Percentiles rank a stretch among this genome's conserved stretches.
These are phyloP conservation scores for Pichia sp. DNA, from an alignment of 1,139 yeast genomes.

Conservation along the genomic window DNA sequence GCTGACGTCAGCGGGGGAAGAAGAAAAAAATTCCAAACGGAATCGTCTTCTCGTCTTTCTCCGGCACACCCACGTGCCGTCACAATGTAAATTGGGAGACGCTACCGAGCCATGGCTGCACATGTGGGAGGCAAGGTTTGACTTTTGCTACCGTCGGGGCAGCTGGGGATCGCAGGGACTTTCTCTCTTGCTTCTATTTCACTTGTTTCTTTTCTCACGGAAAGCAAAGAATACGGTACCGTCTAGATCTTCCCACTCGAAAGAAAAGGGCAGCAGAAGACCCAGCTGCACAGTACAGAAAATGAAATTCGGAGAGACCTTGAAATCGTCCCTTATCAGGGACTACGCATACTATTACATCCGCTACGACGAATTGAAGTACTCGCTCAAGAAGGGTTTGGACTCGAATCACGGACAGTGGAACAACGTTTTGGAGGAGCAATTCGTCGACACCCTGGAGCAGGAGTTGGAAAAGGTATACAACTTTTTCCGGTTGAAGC, in stretches of 20 bases:
- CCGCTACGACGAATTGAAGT: slow-evolving; percentile 84
- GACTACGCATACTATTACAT: slow-evolving; percentile 89
- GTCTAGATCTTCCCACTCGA: background rate
- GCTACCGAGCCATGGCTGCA: background rate
- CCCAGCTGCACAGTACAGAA: background rate
- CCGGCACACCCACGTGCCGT: background rate
- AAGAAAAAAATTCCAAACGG: background rate
- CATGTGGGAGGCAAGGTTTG: no score
- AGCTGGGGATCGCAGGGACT: no score
- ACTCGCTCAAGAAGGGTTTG: slow-evolving; percentile 66
- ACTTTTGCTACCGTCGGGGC: no score
- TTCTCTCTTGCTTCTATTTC: no score
- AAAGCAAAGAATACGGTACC: no score
- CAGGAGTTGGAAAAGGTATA: slow-evolving; percentile 85
- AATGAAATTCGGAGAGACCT: slow-evolving; percentile 77
- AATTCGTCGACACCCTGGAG: slow-evolving; percentile 69
- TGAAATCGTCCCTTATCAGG: slow-evolving; percentile 66
- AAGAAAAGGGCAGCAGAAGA: background rate
- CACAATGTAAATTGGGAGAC: background rate
- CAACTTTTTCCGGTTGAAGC: slow-evolving; percentile 82
- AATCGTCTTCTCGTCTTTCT: no score
- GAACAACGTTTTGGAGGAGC: slow-evolving; percentile 76
- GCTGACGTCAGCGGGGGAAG: no score
- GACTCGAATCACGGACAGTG: slow-evolving; percentile 41
- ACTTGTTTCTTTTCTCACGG: background rate